A percentile compares a stretch with the other conserved stretches of the same genome.
phyloP scores from a whole-genome alignment of 108 stramenopile genomes.

The Skeletonema grethae region DNA sequence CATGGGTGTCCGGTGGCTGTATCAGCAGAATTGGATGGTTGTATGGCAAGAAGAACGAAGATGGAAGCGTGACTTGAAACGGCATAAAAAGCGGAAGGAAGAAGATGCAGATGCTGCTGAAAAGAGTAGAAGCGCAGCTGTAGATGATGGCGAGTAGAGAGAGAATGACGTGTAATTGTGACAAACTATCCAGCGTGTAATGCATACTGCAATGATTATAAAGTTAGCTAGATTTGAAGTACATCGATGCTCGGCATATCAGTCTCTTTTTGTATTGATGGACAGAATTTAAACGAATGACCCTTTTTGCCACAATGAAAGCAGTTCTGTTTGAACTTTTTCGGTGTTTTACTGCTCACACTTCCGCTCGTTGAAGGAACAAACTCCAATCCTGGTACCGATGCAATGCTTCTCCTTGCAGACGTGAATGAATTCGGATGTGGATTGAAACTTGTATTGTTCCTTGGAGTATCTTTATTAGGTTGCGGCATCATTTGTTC shows the following conservation, averaged over 20 bases:
- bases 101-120: background rate
- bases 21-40: constrained; percentile 33
- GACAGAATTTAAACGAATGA: constrained; percentile 43
- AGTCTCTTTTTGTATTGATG: constrained; percentile 1
- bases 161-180: no score
- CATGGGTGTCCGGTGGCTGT: constrained; percentile 14
- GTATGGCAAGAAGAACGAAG: constrained; percentile 48
- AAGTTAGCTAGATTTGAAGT: constrained; percentile 14
- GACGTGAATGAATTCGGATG: constrained; percentile 37
- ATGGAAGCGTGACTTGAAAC: constrained; percentile 39
- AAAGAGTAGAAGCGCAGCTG: background rate
- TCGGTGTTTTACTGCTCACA: background rate
- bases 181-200: no score
- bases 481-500: background rate
- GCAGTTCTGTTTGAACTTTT: constrained; percentile 41
- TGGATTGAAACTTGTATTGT: constrained; percentile 1
- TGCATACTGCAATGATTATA: no score
- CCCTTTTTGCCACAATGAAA: constrained; percentile 53
- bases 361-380: background rate
- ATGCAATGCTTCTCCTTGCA: constrained; percentile 26
- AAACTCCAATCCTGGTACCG: constrained; percentile 42
- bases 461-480: background rate
- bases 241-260: constrained; percentile 10
- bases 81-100: constrained; percentile 19
- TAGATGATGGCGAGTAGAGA: background rate